These are phyloP conservation scores for Pascua sp. DNA, from an alignment of 1,284 basidiomycete species.

Conservation along the genomic window DNA sequence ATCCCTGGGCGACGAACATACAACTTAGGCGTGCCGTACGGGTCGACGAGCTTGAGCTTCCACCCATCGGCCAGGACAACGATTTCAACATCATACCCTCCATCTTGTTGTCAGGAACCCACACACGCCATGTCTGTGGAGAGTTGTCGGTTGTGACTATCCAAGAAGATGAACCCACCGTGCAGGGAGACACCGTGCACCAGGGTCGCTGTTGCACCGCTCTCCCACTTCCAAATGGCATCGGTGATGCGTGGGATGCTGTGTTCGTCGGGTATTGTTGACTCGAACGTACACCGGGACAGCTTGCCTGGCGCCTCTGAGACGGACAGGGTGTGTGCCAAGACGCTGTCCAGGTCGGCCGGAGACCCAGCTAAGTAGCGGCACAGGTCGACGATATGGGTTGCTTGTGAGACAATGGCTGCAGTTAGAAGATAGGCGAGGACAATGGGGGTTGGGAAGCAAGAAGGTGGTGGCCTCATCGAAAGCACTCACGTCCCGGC, in stretches of 20 bases:
- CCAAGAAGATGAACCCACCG: slow-evolving; percentile 16
- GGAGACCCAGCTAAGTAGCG: slow-evolving; percentile 1
- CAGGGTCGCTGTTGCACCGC: slow-evolving; percentile 1
- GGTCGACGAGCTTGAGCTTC: slow-evolving; percentile 27
- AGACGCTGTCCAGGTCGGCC: not conserved
- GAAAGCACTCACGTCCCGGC: slow-evolving; percentile 20
- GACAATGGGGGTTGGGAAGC: too few relatives aligned
- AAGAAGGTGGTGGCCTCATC: not conserved
- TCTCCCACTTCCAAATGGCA: slow-evolving; percentile 22
- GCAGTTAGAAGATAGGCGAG: slow-evolving; percentile 3
- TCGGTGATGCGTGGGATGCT: slow-evolving; percentile 24
- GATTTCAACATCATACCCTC: slow-evolving; percentile 27
- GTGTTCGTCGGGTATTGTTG: not conserved
- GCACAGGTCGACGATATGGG: slow-evolving; percentile 10
- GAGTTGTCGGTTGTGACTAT: too few relatives aligned
- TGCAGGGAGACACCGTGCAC: too few relatives aligned
- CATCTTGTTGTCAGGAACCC: slow-evolving; percentile 16
- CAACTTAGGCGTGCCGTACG: slow-evolving; percentile 25
- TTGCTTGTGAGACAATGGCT: slow-evolving; percentile 22
- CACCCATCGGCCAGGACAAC: slow-evolving; percentile 30
- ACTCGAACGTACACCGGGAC: not conserved
- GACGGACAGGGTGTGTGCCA: not conserved
- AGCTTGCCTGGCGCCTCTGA: not conserved
- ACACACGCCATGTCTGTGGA: too few relatives aligned
- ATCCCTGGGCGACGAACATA: slow-evolving; percentile 22